Evolutionary conservation across 148 eudicot genomes (phyloP), one percentile per base, ranked within the genome.

Genomic region (Chenopodium suecicum): DNA sequence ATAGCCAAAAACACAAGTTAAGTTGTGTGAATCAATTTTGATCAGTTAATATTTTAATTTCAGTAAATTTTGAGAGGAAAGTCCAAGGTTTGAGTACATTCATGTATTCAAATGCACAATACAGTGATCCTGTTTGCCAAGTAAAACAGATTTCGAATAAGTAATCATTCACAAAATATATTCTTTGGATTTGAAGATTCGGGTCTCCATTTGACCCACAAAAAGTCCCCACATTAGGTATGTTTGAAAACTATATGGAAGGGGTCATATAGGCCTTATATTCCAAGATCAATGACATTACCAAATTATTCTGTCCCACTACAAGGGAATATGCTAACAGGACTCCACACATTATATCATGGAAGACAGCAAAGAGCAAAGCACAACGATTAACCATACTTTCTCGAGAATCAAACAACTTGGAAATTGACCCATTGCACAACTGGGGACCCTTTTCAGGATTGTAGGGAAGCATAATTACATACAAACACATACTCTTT

Each of bases 291-390:
- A 58, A 58, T 14, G 1, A 47, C 19, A 11, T 9, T 22, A 47
- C 76, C 19, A 22, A 73, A 73, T 5, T 73, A 73, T 73, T 47
- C 29, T 73, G 58, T 48, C 60, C 58, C 58, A 48, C 76, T n/a
- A 73, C 58, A 73, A 47, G 34, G 12, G n/a, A 19, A 22, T 73
- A 23, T 20, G 31, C 23, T 11, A 44, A 47, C 58, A 47, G 34
- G 34, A 47, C 60, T 46, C 70, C 76, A 22, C 48, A 73, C 9
- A 47, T 48, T 47, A 10, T 46, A 19, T 25, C 17, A 73, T 46
- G 16, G 54, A 8, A 72, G 75, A 9, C 54, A 72, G 25, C 27
- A 20, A 7, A 11, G 48, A 73, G 19, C 48, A 19, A 23, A 23
- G 20, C 34, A 48, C 27, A 48, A 13, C 2, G 13, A 48, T 73